A percentile compares a stretch with the other conserved stretches of the same genome.
Conservation (phyloP, 1,284 basidiomycete species). For the Pholiota adiposa region DNA sequence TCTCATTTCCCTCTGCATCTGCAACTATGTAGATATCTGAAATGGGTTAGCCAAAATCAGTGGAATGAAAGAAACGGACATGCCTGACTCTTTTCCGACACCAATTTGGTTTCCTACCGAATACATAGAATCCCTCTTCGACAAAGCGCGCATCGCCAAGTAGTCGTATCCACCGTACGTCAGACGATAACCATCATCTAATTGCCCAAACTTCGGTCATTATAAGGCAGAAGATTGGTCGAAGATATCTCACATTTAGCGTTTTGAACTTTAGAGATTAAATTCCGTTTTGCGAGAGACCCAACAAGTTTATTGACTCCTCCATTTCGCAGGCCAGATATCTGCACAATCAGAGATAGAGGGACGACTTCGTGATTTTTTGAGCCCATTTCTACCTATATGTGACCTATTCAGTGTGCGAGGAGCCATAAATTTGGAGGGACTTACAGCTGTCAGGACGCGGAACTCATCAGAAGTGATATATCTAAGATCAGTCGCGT, state of each 20-base stretch:
- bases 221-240: conserved; percentile 11
- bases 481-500: conserved; percentile 94
- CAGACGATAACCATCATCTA: conserved; percentile 96
- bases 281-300: conserved; percentile 87
- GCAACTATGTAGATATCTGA: conserved; percentile 94
- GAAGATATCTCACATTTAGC: conserved; percentile 70
- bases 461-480: conserved; percentile 93
- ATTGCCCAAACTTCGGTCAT: conserved; percentile 17
- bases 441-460: conserved; percentile 86
- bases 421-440: not conserved
- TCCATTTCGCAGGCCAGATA: conserved; percentile 89
- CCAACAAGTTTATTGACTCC: conserved; percentile 94
- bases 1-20: conserved; percentile 79
- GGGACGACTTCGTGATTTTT: conserved; percentile 99
- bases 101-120: conserved; percentile 98
- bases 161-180: conserved; percentile 99
- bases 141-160: conserved; percentile 91
- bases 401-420: conserved; percentile 5
- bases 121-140: conserved; percentile 84
- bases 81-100: conserved; percentile 96
- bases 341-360: conserved; percentile 85
- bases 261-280: conserved; percentile 91
- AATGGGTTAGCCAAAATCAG: not conserved
- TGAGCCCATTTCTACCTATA: conserved; percentile 94
- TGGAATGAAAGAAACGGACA: conserved; percentile 24